phyloP scores from a whole-genome alignment of 2,329 filamentous ascomycete species.

The Hirsutella thompsonii region DNA sequence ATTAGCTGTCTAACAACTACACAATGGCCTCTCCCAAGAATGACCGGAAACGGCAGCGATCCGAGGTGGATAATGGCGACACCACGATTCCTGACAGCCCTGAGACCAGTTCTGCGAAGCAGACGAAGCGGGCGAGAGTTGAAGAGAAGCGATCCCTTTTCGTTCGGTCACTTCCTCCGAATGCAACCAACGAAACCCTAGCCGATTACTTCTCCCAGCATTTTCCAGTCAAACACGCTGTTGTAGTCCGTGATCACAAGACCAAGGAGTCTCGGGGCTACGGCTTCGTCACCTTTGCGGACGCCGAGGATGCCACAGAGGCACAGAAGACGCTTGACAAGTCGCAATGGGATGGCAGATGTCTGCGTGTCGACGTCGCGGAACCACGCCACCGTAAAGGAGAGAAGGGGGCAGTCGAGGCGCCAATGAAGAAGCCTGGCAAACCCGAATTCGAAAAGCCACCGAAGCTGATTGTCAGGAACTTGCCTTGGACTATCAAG shows the following conservation, averaged over 20 bases:
- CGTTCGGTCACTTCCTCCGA: slow-evolving; percentile 70
- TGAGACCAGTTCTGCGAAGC: slow-evolving; percentile 17
- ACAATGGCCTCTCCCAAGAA: slow-evolving; percentile 14
- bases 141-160: slow-evolving; percentile 67
- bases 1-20: too few relatives aligned
- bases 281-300: slow-evolving; percentile 94
- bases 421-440: slow-evolving; percentile 34
- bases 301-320: slow-evolving; percentile 75
- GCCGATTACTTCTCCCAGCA: slow-evolving; percentile 88
- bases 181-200: slow-evolving; percentile 68
- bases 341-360: slow-evolving; percentile 62
- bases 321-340: slow-evolving; percentile 76
- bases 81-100: slow-evolving; percentile 16
- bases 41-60: slow-evolving; percentile 21
- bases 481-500: slow-evolving; percentile 93
- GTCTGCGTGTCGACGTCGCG: slow-evolving; percentile 76
- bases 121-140: slow-evolving; percentile 42
- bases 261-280: slow-evolving; percentile 86
- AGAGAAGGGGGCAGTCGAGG: slow-evolving; percentile 27
- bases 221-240: slow-evolving; percentile 90
- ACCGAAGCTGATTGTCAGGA: slow-evolving; percentile 77
- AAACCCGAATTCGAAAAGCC: slow-evolving; percentile 48
- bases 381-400: slow-evolving; percentile 65
- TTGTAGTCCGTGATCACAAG: slow-evolving; percentile 74
- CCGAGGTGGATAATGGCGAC: slow-evolving; percentile 18